phyloP scores from a whole-genome alignment of 495 filamentous ascomycete genomes.

The Penicillium desertorum region DNA sequence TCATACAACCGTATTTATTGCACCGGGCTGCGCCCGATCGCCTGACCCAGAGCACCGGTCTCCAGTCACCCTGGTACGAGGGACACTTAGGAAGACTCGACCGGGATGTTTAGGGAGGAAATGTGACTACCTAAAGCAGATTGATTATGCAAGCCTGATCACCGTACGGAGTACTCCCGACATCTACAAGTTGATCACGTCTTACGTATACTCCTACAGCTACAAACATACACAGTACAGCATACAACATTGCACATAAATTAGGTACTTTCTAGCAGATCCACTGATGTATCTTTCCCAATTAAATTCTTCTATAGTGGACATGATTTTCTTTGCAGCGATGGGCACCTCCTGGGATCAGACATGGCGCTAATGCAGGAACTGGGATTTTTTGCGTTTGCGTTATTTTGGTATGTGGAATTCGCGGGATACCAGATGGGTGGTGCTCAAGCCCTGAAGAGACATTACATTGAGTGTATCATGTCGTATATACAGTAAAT shows the following conservation, averaged over 20 bases:
- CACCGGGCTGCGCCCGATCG: slow-evolving; percentile 10
- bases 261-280: background rate
- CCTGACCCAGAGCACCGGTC: slow-evolving; percentile 13
- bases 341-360: slow-evolving; percentile 14
- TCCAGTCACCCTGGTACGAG: background rate
- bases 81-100: slow-evolving; percentile 2
- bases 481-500: slow-evolving; percentile 1
- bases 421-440: background rate
- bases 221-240: background rate
- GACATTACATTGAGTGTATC: background rate
- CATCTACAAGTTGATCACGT: background rate
- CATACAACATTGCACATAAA: background rate
- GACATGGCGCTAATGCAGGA: slow-evolving; percentile 48
- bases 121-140: slow-evolving; percentile 3
- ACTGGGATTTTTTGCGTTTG: slow-evolving; percentile 25
- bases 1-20: slow-evolving; percentile 3
- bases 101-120: background rate
- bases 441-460: background rate
- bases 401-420: background rate
- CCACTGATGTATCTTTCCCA: background rate
- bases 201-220: no score
- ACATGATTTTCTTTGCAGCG: slow-evolving; percentile 24
- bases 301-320: slow-evolving; percentile 8
- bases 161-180: background rate
- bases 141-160: slow-evolving; percentile 4